These are phyloP conservation scores for Nicotiana benthamiana DNA, from an alignment of 257 asterid genomes.

Conservation along the genomic window DNA sequence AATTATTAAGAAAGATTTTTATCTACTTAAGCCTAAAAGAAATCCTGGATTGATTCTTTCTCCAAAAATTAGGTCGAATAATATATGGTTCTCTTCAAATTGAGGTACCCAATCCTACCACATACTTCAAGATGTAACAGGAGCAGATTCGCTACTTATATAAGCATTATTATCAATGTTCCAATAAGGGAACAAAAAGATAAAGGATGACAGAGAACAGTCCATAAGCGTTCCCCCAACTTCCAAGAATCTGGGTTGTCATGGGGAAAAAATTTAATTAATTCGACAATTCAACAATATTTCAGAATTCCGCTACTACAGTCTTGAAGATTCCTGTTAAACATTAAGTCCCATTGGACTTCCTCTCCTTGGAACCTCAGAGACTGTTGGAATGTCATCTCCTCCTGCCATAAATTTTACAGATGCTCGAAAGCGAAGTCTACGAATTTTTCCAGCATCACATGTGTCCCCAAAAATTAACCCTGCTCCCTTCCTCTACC, in stretches of 20 bases:
- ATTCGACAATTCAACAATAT: not conserved
- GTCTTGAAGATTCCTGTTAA: not conserved
- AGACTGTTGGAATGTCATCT: not conserved
- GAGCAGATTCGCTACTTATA: not conserved
- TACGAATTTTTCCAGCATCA: not conserved
- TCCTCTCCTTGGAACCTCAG: not conserved
- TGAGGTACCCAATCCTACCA: not conserved
- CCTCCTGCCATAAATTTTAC: not conserved
- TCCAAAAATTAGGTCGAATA: not conserved
- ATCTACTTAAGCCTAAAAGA: not conserved
- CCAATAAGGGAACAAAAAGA: not conserved
- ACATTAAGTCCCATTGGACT: not conserved
- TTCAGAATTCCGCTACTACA: not conserved
- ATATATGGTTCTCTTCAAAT: not conserved
- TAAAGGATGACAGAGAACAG: not conserved
- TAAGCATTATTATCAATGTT: not conserved
- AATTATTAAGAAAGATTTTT: not conserved
- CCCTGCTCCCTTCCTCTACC: not conserved
- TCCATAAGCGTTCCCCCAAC: not conserved
- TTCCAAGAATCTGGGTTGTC: not conserved
- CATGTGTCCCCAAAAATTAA: not conserved
- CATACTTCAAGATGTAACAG: not conserved
- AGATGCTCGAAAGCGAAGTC: not conserved
- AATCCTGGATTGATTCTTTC: not conserved
- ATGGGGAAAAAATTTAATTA: not conserved